Base-by-base conservation (phyloP, 345 rosid species). In the Geranium rotundifolium region DNA sequence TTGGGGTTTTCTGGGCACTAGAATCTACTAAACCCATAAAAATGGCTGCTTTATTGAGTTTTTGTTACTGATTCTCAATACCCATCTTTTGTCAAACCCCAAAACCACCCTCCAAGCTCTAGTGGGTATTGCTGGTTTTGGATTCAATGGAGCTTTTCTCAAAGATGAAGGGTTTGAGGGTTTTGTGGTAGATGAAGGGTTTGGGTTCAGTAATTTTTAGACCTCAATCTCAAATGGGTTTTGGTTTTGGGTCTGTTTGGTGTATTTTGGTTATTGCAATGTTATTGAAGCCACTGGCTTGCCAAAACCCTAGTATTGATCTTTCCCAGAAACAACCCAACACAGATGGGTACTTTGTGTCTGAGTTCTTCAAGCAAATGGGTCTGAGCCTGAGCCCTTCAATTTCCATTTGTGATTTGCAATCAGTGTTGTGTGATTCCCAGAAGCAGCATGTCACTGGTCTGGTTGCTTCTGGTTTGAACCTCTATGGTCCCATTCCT, bases 401-500 rank as follows among this genome's bases (percentile, higher is more conserved):
- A 68, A 73, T 79, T 54, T 69, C 86, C 2, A 69, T 85, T 37
- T 92, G 98, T 75, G 79, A 84, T 60, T 84, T 92, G 98, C 68
- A 55, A 80, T 84, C 92, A 19, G 86, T 89, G 63, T 58, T 23
- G 59, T 92, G 98, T 69, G 95, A 92, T 74, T 67, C 54, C 57
- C 46, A 70, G 23, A 75, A 80, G 18, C 82, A 80, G 70, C 62
- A 67, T 76, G 90, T 92, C 57, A 49, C 75, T 56, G 67, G 29
- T 65, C 72, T 89, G 2, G 60, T 69, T 15, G 91, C 83, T 67
- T 75, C 95, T 68, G 83, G 82, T 52, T 62, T 76, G 66, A 80
- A 84, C 63, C 85, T 92, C 12, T 80, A 91, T 67, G 98, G 95
- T 72, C 57, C 82, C 7, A 79, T 89, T 66, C 95, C 95, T 70